Evolutionary conservation across 2,329 filamentous ascomycete genomes (phyloP).

Genomic region (Cordyceps sp.): DNA sequence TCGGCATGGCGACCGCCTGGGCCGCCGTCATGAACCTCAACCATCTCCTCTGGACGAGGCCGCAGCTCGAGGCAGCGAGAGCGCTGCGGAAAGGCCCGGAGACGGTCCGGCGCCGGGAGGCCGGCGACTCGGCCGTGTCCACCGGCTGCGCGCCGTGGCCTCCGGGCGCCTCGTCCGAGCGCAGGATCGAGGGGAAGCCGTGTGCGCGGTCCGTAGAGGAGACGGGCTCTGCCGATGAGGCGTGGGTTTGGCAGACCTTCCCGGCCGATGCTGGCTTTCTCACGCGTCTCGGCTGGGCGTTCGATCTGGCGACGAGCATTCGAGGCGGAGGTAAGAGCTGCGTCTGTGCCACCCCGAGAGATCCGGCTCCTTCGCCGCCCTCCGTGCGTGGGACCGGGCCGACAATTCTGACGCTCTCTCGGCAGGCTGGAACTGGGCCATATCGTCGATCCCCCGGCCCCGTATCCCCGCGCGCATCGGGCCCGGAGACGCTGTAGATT

Average conservation of each 20-base stretch:
- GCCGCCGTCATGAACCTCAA: slow-evolving; percentile 30
- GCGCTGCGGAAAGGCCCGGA: slow-evolving; percentile 19
- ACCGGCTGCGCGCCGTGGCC: too few species aligned
- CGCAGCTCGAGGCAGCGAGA: slow-evolving; percentile 39
- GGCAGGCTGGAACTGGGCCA: slow-evolving; percentile 44
- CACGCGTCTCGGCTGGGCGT: slow-evolving; percentile 35
- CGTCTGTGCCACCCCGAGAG: neutral
- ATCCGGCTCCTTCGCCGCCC: too few species aligned
- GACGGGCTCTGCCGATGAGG: slow-evolving; percentile 11
- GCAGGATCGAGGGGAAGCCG: too few species aligned
- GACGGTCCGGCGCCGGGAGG: neutral
- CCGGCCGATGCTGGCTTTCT: slow-evolving; percentile 30
- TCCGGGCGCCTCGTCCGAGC: too few species aligned
- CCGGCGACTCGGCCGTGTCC: too few species aligned
- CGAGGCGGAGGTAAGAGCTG: slow-evolving; percentile 31
- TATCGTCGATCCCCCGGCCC: slow-evolving; percentile 31
- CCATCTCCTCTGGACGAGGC: slow-evolving; percentile 34
- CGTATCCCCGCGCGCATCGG: slow-evolving; percentile 15
- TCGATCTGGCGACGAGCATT: slow-evolving; percentile 37
- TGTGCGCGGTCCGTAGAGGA: too few species aligned
- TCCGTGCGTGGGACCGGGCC: too few species aligned
- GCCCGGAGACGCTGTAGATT: slow-evolving; percentile 19
- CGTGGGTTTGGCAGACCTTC: slow-evolving; percentile 45
- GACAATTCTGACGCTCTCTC: too few species aligned
- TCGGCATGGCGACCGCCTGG: slow-evolving; percentile 33